Conservation (phyloP, 2,329 filamentous ascomycete species). For the Xylaria sp. region DNA sequence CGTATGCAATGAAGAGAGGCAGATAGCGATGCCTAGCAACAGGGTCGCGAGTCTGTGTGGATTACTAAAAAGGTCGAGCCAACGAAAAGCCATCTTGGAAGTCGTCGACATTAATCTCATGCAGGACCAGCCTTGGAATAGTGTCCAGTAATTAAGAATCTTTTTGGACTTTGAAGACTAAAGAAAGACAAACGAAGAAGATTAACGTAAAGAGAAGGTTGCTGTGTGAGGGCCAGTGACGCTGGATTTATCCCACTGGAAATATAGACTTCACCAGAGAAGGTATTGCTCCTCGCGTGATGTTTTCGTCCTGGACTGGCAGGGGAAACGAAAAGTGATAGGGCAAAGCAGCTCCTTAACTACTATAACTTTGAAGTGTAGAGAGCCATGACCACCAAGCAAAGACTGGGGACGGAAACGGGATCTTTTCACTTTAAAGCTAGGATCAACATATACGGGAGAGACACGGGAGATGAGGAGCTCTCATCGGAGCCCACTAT, state of each 20-base stretch:
- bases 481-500: constrained; percentile 1
- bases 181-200: constrained; percentile 1
- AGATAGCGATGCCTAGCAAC: constrained; percentile 20
- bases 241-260: constrained; percentile 20
- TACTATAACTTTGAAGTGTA: background rate
- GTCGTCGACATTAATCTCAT: constrained; percentile 1
- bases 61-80: constrained; percentile 15
- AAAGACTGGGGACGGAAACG: background rate
- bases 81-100: constrained; percentile 21
- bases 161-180: background rate
- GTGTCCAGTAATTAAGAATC: background rate
- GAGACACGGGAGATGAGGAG: constrained; percentile 22
- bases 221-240: background rate
- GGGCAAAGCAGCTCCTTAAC: constrained; percentile 2
- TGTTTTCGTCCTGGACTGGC: background rate
- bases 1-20: constrained; percentile 16
- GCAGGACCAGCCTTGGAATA: constrained; percentile 21
- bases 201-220: background rate
- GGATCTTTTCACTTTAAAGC: constrained; percentile 6
- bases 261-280: background rate
- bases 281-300: constrained; percentile 1
- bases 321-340: background rate
- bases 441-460: constrained; percentile 22
- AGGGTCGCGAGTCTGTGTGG: constrained; percentile 28
- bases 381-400: background rate